Percentiles rank a stretch among this genome's conserved stretches.
Evolutionary conservation across 2,329 filamentous ascomycete genomes (phyloP).

Genomic region (Neonectria hederae): DNA sequence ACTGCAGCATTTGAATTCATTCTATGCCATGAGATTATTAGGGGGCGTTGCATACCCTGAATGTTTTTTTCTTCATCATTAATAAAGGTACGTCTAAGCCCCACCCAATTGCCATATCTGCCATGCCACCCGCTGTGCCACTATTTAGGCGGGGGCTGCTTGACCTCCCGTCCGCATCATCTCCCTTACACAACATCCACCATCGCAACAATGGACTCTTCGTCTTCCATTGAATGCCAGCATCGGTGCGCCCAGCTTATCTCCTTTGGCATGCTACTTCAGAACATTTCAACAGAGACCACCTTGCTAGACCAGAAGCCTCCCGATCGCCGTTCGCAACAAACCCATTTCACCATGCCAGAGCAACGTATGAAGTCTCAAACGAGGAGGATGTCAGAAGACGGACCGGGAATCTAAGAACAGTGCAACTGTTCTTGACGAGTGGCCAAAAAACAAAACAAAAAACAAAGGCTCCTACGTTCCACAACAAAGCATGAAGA

Average conservation of each 20-base stretch:
- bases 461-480: background rate
- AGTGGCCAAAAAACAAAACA: too few relatives aligned
- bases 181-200: background rate
- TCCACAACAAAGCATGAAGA: background rate
- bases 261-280: constrained; percentile 50
- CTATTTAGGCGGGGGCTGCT: background rate
- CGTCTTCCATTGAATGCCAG: constrained; percentile 42
- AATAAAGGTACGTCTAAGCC: background rate
- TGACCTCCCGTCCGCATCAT: background rate
- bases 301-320: constrained; percentile 30
- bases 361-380: constrained; percentile 27
- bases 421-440: background rate
- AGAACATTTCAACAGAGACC: constrained; percentile 46
- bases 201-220: constrained; percentile 25
- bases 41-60: background rate
- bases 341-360: constrained; percentile 8
- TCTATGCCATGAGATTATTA: background rate
- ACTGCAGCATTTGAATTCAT: too few relatives aligned
- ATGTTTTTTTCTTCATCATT: background rate
- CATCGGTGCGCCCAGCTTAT: constrained; percentile 47
- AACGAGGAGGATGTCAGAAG: constrained; percentile 8
- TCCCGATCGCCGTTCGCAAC: constrained; percentile 2
- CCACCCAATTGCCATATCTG: background rate
- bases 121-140: background rate
- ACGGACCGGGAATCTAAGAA: constrained; percentile 25